phyloP scores from a whole-genome alignment of 2,329 filamentous ascomycete genomes.

The Fusarium hostae region DNA sequence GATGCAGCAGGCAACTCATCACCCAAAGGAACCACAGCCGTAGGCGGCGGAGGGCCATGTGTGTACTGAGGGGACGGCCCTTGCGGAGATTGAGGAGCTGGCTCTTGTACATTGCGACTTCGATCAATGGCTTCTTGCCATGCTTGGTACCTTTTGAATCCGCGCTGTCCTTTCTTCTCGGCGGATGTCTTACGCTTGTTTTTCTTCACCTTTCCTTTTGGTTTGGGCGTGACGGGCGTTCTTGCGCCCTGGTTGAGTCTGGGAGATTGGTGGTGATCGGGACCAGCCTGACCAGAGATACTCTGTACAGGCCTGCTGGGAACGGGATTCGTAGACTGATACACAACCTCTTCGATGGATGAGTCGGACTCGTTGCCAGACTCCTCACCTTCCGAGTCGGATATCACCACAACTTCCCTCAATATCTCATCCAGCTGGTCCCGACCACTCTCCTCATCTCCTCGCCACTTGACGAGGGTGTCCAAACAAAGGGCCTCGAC shows the following conservation, averaged over 20 bases:
- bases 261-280: conserved; percentile 33
- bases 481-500: conserved; percentile 72
- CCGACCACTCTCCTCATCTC: conserved; percentile 74
- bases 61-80: conserved; percentile 15
- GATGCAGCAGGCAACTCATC: conserved; percentile 33
- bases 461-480: conserved; percentile 76
- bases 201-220: conserved; percentile 42
- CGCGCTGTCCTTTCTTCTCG: conserved; percentile 54
- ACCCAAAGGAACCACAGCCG: conserved; percentile 12
- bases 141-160: conserved; percentile 61
- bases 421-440: conserved; percentile 75
- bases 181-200: conserved; percentile 44
- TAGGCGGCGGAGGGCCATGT: conserved; percentile 19
- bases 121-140: conserved; percentile 54
- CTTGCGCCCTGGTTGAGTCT: conserved; percentile 20
- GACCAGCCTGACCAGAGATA: conserved; percentile 23
- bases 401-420: conserved; percentile 73
- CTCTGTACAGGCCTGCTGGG: conserved; percentile 21
- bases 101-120: conserved; percentile 22
- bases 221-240: conserved; percentile 30
- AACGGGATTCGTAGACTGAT: conserved; percentile 11
- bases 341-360: conserved; percentile 43
- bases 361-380: conserved; percentile 53
- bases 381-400: conserved; percentile 65
- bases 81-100: conserved; percentile 24